phyloP scores from a whole-genome alignment of 306 rosid genomes.

The Alnus rubra region DNA sequence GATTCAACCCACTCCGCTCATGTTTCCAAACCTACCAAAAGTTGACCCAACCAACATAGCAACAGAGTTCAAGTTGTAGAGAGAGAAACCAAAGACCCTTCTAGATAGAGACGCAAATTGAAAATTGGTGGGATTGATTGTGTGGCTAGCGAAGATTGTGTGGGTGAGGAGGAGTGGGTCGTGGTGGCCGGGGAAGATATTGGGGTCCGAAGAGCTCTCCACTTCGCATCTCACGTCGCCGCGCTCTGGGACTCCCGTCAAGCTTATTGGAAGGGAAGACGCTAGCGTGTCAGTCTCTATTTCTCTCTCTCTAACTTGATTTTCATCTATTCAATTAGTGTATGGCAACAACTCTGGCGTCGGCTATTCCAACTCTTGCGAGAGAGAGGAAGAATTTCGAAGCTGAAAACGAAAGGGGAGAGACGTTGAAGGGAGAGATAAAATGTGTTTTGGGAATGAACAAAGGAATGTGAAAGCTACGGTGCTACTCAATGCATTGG shows the following conservation, averaged over 20 bases:
- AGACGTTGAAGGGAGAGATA: too few species aligned
- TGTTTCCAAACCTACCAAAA: too few species aligned
- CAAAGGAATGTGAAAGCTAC: too few species aligned
- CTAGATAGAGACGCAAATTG: not conserved
- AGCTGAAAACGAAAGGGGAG: too few species aligned
- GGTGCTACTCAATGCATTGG: too few species aligned
- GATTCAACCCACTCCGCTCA: too few species aligned
- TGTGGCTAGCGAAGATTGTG: conserved; percentile 28
- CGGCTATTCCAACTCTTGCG: too few species aligned
- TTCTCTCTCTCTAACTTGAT: not conserved
- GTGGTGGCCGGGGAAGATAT: conserved; percentile 70
- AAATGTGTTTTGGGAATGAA: too few species aligned
- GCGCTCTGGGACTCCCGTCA: conserved; percentile 67
- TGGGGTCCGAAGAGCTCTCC: conserved; percentile 59
- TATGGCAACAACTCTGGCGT: too few species aligned
- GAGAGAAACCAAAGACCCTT: not conserved
- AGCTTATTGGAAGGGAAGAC: conserved; percentile 68
- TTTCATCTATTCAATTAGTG: not conserved
- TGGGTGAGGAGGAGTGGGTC: conserved; percentile 59
- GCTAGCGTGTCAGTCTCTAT: conserved; percentile 60
- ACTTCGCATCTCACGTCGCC: conserved; percentile 62
- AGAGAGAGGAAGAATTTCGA: too few species aligned
- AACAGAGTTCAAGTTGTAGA: not conserved
- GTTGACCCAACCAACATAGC: too few species aligned
- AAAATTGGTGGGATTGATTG: conserved; percentile 51